phyloP scores from a whole-genome alignment of 2,329 filamentous ascomycete species.

The Penicillium sumatraense region DNA sequence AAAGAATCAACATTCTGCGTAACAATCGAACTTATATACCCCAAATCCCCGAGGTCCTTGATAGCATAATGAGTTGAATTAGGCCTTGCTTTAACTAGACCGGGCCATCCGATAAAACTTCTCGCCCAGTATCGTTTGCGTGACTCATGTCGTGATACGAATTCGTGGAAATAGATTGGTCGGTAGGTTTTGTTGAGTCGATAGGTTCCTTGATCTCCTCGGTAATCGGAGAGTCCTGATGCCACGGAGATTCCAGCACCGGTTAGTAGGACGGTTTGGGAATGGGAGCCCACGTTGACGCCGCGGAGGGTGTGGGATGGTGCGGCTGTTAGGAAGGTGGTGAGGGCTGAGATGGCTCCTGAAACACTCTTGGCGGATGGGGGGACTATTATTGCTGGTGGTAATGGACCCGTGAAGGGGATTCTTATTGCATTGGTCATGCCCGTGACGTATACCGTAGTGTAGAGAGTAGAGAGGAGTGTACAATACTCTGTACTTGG shows the following conservation, averaged over 20 bases:
- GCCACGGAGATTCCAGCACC: conserved; percentile 93
- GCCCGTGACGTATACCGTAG: too few species aligned
- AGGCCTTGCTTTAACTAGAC: conserved; percentile 74
- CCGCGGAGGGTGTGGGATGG: conserved; percentile 55
- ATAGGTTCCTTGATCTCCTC: conserved; percentile 88
- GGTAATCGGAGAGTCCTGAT: conserved; percentile 90
- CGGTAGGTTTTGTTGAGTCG: conserved; percentile 86
- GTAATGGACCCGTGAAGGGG: conserved; percentile 83
- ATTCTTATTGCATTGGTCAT: conserved; percentile 53
- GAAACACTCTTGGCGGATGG: conserved; percentile 68
- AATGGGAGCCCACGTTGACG: conserved; percentile 47
- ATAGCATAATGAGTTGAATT: conserved; percentile 82
- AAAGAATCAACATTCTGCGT: conserved; percentile 99
- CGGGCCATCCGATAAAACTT: conserved; percentile 91
- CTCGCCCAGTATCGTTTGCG: conserved; percentile 95
- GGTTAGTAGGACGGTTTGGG: conserved; percentile 69
- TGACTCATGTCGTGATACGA: conserved; percentile 77
- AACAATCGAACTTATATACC: conserved; percentile 75
- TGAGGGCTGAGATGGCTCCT: conserved; percentile 77
- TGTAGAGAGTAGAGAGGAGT: too few species aligned
- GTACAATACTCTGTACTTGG: too few species aligned
- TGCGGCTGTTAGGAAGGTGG: conserved; percentile 72
- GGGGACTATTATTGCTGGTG: conserved; percentile 76
- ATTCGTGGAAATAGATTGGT: conserved; percentile 93
- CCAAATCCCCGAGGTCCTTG: conserved; percentile 70